Percentiles rank a stretch among this genome's conserved stretches.
phyloP scores from a whole-genome alignment of 345 rosid species.

The Draba incana region DNA sequence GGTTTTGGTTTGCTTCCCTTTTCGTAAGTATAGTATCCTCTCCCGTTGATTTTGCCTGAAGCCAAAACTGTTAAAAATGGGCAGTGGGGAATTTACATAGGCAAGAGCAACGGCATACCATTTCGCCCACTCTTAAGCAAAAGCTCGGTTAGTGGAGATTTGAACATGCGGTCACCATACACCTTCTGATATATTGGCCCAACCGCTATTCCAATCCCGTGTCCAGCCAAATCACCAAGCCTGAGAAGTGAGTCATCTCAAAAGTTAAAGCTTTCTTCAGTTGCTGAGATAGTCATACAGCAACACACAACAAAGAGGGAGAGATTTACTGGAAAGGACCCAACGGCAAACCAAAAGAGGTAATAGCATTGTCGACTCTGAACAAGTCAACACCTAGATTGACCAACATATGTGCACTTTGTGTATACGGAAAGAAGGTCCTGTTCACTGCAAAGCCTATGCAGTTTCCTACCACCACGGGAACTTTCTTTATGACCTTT shows the following conservation, averaged over 20 bases:
- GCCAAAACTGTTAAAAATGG: background rate
- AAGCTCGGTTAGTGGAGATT: constrained; percentile 67
- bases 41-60: constrained; percentile 86
- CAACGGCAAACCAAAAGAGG: constrained; percentile 84
- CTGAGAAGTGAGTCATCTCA: constrained; percentile 44
- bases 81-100: constrained; percentile 8
- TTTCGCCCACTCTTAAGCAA: constrained; percentile 75
- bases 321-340: constrained; percentile 92
- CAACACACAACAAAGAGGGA: constrained; percentile 33
- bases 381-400: constrained; percentile 86
- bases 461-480: constrained; percentile 96
- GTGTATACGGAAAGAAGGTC: constrained; percentile 83
- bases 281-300: constrained; percentile 19
- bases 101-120: constrained; percentile 51
- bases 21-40: constrained; percentile 79
- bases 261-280: constrained; percentile 14
- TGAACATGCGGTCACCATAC: constrained; percentile 67
- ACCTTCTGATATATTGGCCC: constrained; percentile 60
- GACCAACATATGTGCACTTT: constrained; percentile 70
- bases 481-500: constrained; percentile 84
- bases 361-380: constrained; percentile 79
- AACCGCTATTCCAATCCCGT: constrained; percentile 76
- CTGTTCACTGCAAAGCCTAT: constrained; percentile 95
- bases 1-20: constrained; percentile 88
- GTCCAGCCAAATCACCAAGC: constrained; percentile 92